Evolutionary conservation across 2,329 filamentous ascomycete genomes (phyloP).

Genomic region (Beauveria asiatica): DNA sequence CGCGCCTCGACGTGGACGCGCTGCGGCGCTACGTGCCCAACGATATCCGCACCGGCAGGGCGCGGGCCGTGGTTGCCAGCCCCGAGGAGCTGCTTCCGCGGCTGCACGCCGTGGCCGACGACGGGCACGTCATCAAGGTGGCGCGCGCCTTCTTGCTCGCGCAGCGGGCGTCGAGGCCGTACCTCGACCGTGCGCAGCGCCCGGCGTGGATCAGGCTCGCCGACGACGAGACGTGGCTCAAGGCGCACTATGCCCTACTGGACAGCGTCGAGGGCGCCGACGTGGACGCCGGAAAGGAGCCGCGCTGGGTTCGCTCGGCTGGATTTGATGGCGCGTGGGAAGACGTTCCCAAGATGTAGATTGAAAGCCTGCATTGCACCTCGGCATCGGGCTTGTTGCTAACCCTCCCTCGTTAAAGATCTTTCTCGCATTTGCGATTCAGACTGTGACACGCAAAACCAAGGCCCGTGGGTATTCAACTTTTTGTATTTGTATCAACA

Average conservation of each 20-base stretch:
- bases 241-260: constrained; percentile 51
- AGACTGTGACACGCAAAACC: too few species aligned
- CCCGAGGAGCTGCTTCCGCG: constrained; percentile 39
- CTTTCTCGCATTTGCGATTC: not conserved
- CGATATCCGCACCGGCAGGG: constrained; percentile 17
- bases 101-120: constrained; percentile 50
- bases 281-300: constrained; percentile 23
- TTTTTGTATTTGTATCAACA: constrained; percentile 13
- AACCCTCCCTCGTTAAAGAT: too few species aligned
- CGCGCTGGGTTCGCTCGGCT: constrained; percentile 51
- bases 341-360: constrained; percentile 22
- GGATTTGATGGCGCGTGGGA: constrained; percentile 62
- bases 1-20: constrained; percentile 49
- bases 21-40: constrained; percentile 52
- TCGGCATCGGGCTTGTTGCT: not conserved
- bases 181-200: constrained; percentile 28
- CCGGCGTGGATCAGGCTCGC: constrained; percentile 42
- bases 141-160: constrained; percentile 61
- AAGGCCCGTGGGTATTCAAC: constrained; percentile 10
- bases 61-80: constrained; percentile 31
- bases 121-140: constrained; percentile 76
- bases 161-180: constrained; percentile 40
- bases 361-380: not conserved
- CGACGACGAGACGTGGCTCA: constrained; percentile 50
- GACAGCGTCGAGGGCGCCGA: constrained; percentile 46